Base-by-base conservation (phyloP, 2,329 filamentous ascomycete species). In the Penicillium sp. region DNA sequence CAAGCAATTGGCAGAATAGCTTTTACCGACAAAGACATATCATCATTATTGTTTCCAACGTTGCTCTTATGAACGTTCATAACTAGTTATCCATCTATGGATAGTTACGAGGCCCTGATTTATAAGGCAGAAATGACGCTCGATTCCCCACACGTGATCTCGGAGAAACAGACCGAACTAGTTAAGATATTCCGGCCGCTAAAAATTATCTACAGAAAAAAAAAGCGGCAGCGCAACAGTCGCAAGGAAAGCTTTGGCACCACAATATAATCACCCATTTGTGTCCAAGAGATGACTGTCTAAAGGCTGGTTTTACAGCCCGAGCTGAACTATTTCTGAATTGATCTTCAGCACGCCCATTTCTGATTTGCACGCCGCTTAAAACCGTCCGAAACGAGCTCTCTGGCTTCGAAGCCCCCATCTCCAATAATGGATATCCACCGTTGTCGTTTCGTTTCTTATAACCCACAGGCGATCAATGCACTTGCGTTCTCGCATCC, bases 361-460 rank as follows among this genome's bases (percentile, higher is more conserved):
- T 48, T 41, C 60, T 42, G 48, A 59, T 37, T 50, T 50, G 21
- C 50, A 55, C 53, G 34, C 40, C 46, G 29, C 48, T 52, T 25
- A 37, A 55, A 51, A 42, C 41, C 25, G 35, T 46, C 32, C 55
- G 54, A 56, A 58, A 49, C 53, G 53, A 56, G 52, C 52, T 57
- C 56, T 57, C 58, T 39, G 58, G 54, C 57, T 58, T 59, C 54
- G 50, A 58, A 57, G 50, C 51, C 56, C 41, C 47, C 42, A 49
- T 48, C 49, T 34, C 34, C 54, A 56, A 69, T 42, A 57, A 97
- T 97, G 93, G 93, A 97, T 77, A 88, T 99, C 71, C 94, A 99
- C 79, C 90, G 94, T 68, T 96, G 92, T 71, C 90, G 94, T 70
- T 99, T 99, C 77, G 89, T 99, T 65, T 89, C 90, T 39, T 97